phyloP scores from a whole-genome alignment of 495 filamentous ascomycete genomes.

The Aspergillus indologenus region DNA sequence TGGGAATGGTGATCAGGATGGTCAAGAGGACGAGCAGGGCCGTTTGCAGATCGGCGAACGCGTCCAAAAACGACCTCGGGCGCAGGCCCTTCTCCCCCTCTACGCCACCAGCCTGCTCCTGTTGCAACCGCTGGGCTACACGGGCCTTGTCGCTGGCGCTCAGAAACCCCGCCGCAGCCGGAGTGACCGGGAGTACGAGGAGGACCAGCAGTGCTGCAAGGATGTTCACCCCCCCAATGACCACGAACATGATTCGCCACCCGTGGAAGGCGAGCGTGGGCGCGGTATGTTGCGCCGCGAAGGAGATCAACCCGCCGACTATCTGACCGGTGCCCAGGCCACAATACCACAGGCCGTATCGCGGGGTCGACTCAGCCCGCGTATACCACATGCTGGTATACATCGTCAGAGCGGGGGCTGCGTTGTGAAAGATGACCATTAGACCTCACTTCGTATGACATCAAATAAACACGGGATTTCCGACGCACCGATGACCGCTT shows the following conservation, averaged over 20 bases:
- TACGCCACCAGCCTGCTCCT: slow-evolving; percentile 55
- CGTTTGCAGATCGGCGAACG: slow-evolving; percentile 35
- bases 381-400: slow-evolving; percentile 59
- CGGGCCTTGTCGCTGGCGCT: slow-evolving; percentile 44
- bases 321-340: slow-evolving; percentile 64
- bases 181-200: slow-evolving; percentile 50
- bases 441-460: no score
- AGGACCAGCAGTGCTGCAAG: slow-evolving; percentile 48
- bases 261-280: slow-evolving; percentile 37
- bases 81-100: slow-evolving; percentile 38
- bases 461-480: no score
- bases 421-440: no score
- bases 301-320: slow-evolving; percentile 58
- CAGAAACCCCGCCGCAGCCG: slow-evolving; percentile 52
- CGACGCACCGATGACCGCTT: slow-evolving; percentile 58
- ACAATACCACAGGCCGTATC: slow-evolving; percentile 65
- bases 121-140: slow-evolving; percentile 28
- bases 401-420: slow-evolving; percentile 50
- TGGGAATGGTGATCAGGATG: slow-evolving; percentile 48
- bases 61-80: slow-evolving; percentile 30
- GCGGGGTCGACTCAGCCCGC: slow-evolving; percentile 56
- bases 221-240: slow-evolving; percentile 57
- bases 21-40: slow-evolving; percentile 46
- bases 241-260: slow-evolving; percentile 64
- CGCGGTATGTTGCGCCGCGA: slow-evolving; percentile 56